Percentiles rank a stretch among this genome's conserved stretches.
Evolutionary conservation across 2,329 filamentous ascomycete genomes (phyloP).

Genomic region (Alternaria sp.): DNA sequence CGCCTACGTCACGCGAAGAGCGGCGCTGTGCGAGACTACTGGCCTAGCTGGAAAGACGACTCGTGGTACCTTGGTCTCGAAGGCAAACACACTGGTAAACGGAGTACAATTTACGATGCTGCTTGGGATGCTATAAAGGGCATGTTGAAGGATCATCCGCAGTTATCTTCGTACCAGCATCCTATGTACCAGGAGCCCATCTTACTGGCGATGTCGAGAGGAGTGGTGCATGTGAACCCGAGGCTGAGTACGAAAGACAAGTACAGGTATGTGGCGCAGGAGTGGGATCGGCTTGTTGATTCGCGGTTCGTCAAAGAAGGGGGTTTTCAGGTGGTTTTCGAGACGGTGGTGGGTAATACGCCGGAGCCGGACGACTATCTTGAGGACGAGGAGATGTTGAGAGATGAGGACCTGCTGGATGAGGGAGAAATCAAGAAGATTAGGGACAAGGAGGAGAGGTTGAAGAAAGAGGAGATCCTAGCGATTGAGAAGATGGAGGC

Average conservation of each 20-base stretch:
- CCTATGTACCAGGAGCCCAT: constrained; percentile 14
- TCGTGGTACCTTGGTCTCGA: background rate
- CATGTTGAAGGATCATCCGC: constrained; percentile 16
- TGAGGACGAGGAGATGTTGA: background rate
- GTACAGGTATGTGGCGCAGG: constrained; percentile 13
- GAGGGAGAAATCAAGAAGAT: background rate
- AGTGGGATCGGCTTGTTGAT: constrained; percentile 26
- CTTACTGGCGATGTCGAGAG: constrained; percentile 14
- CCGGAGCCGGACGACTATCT: background rate
- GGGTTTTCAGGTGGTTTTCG: constrained; percentile 19
- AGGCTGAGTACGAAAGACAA: background rate
- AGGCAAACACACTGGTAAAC: constrained; percentile 2
- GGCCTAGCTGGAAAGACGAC: constrained; percentile 16
- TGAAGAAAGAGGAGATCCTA: background rate
- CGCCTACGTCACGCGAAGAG: background rate
- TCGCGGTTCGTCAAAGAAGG: constrained; percentile 11
- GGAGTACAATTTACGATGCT: constrained; percentile 4
- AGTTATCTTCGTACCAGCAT: constrained; percentile 14
- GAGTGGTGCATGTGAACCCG: background rate
- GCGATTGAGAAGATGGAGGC: background rate
- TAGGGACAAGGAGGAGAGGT: background rate
- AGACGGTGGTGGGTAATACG: background rate
- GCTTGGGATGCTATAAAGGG: constrained; percentile 24
- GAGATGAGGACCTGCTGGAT: background rate
- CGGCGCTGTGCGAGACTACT: background rate